Evolutionary conservation across 371 early-diverging fungal genomes (phyloP).

Genomic region (Lichtheimia ramosa): DNA sequence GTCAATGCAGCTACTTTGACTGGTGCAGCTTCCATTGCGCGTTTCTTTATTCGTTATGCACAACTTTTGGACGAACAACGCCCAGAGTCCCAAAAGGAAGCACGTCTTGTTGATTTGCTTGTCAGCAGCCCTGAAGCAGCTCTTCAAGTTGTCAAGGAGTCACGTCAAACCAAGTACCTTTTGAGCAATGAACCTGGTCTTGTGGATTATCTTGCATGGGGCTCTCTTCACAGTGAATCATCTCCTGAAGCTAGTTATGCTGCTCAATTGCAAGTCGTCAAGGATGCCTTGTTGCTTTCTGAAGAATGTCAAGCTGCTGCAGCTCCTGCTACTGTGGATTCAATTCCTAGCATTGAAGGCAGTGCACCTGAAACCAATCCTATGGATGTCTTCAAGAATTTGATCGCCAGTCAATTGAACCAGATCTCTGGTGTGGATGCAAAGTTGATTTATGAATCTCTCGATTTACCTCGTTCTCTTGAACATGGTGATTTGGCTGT

Average conservation of each 20-base stretch:
- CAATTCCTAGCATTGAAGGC: slow-evolving; percentile 44
- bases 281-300: slow-evolving; percentile 37
- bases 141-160: slow-evolving; percentile 24
- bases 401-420: slow-evolving; percentile 53
- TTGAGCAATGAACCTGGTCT: slow-evolving; percentile 34
- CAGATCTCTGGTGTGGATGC: slow-evolving; percentile 47
- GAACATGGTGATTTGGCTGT: slow-evolving; percentile 81
- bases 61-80: slow-evolving; percentile 28
- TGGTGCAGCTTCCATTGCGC: slow-evolving; percentile 34
- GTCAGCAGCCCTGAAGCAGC: slow-evolving; percentile 23
- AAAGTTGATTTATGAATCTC: slow-evolving; percentile 44
- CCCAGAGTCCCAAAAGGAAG: slow-evolving; percentile 19
- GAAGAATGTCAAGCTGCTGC: slow-evolving; percentile 24
- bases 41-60: slow-evolving; percentile 35
- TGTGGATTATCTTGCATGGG: slow-evolving; percentile 52
- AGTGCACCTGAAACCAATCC: slow-evolving; percentile 54
- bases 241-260: slow-evolving; percentile 29
- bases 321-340: slow-evolving; percentile 21
- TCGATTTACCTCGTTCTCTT: slow-evolving; percentile 62
- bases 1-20: slow-evolving; percentile 18
- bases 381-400: slow-evolving; percentile 57
- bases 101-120: slow-evolving; percentile 29
- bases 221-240: slow-evolving; percentile 35
- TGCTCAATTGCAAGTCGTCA: slow-evolving; percentile 28
- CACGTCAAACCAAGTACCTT: slow-evolving; percentile 38